Base-by-base conservation (phyloP, 805 yeast species). In the Blastobotrys attinorum region DNA sequence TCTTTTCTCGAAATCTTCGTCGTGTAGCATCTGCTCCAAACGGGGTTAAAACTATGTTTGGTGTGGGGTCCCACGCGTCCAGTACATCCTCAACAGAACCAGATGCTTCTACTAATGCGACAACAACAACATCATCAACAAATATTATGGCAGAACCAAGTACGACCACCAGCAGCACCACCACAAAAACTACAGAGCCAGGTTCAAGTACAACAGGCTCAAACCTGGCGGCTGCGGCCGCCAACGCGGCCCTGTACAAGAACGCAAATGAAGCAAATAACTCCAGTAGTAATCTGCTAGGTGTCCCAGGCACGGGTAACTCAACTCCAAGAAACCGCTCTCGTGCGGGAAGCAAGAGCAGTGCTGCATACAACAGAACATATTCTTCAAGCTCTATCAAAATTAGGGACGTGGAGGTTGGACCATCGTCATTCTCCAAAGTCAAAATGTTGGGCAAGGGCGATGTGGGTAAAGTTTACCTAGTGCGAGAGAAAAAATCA, bases 391-490 rank as follows among this genome's bases (percentile, higher is more conserved):
- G 81, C 50, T 77, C 96, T 10, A 83, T 83, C 44, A 84, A 79
- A 56, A 73, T 80, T 31, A 71, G 77, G 44, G 82, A 79, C 49
- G 87, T 82, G 7, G 87, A 83, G 56, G 99, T 94, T 17, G 76
- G 81, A 4, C 94, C 95, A 2, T 75, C 76, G 37, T 83, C 92
- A 22, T 92, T 92, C 61, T 96, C 89, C 52, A 90, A 87, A 60
- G 76, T 92, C 43, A 78, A 85, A 53, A 66, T 92, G n/a, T 66
- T 92, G 40, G 99, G 99, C 3, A 86, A 86, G 59, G 99, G 99
- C 46, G 98, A 92, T 57, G 97, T 92, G 31, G 99, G 99, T 2
- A 89, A 87, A 61, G 99, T 92, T 20, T 92, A 85, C 56, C 67
- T 92, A 22, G 99, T 92, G 3, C 75, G 83, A 48, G 96, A 94